These are phyloP conservation scores for Saccharum officinarum DNA, from an alignment of 176 grass and related monocot genomes.

Conservation along the genomic window DNA sequence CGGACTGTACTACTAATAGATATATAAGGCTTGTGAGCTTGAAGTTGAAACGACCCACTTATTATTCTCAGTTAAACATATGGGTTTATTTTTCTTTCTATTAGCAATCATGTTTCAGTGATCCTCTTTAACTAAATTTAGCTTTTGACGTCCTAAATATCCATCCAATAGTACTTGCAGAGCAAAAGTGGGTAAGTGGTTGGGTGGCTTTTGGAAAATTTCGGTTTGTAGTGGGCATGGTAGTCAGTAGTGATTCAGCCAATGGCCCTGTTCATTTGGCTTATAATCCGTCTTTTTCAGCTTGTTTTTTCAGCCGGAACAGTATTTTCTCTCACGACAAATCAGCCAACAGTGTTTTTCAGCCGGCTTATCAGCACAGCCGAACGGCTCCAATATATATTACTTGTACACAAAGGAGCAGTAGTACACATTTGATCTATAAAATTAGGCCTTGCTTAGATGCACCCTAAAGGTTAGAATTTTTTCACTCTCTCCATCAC, in stretches of 20 bases:
- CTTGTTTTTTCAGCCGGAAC: too few relatives aligned
- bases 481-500: too few relatives aligned
- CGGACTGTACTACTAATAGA: not conserved
- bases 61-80: not conserved
- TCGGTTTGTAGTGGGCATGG: not conserved
- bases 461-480: too few relatives aligned
- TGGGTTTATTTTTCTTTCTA: not conserved
- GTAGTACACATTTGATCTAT: not conserved
- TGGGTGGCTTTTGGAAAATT: not conserved
- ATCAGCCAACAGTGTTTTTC: too few relatives aligned
- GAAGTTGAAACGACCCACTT: not conserved
- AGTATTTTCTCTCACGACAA: too few relatives aligned
- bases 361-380: too few relatives aligned
- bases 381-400: too few relatives aligned
- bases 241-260: not conserved
- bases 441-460: too few relatives aligned
- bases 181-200: not conserved
- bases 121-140: not conserved
- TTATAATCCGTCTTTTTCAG: too few relatives aligned
- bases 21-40: not conserved
- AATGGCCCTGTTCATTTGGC: too few relatives aligned
- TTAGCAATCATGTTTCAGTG: not conserved
- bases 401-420: not conserved
- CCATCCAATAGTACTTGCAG: not conserved
- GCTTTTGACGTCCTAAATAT: slow-evolving; percentile 1